Conservation (phyloP, 768 basidiomycete genomes). For the Xerocomus spinulosus region DNA sequence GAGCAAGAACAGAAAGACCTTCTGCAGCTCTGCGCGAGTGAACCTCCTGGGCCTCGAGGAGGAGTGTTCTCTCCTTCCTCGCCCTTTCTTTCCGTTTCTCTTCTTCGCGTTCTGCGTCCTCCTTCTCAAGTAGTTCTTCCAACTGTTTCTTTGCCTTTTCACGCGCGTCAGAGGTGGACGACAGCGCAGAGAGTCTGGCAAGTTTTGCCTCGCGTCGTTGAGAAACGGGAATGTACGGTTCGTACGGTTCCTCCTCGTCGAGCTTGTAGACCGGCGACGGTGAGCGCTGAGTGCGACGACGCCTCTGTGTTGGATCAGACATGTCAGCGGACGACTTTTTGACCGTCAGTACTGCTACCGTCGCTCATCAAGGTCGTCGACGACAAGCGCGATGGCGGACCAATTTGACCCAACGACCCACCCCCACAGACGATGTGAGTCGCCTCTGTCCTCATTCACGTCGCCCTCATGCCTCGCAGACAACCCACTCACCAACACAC, state of each 20-base stretch:
- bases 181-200: slow-evolving; percentile 64
- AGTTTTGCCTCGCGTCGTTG: slow-evolving; percentile 80
- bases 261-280: slow-evolving; percentile 58
- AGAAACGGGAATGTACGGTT: slow-evolving; percentile 83
- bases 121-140: slow-evolving; percentile 57
- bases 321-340: slow-evolving; percentile 10
- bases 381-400: slow-evolving; percentile 16
- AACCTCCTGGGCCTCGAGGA: slow-evolving; percentile 95
- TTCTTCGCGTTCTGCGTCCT: slow-evolving; percentile 77
- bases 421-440: slow-evolving; percentile 68
- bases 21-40: slow-evolving; percentile 78
- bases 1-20: slow-evolving; percentile 41
- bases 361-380: background rate
- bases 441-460: background rate
- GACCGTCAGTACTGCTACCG: background rate
- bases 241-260: slow-evolving; percentile 62
- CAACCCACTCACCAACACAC: slow-evolving; percentile 74
- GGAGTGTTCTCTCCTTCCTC: slow-evolving; percentile 79
- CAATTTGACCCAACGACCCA: slow-evolving; percentile 58
- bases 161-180: slow-evolving; percentile 47
- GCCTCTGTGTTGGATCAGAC: slow-evolving; percentile 39
- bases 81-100: slow-evolving; percentile 69
- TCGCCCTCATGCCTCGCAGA: slow-evolving; percentile 38
- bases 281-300: slow-evolving; percentile 50
- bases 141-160: slow-evolving; percentile 43